phyloP scores from a whole-genome alignment of 2,329 filamentous ascomycete genomes.

The Ophiocordyceps camponoti-saundersi region DNA sequence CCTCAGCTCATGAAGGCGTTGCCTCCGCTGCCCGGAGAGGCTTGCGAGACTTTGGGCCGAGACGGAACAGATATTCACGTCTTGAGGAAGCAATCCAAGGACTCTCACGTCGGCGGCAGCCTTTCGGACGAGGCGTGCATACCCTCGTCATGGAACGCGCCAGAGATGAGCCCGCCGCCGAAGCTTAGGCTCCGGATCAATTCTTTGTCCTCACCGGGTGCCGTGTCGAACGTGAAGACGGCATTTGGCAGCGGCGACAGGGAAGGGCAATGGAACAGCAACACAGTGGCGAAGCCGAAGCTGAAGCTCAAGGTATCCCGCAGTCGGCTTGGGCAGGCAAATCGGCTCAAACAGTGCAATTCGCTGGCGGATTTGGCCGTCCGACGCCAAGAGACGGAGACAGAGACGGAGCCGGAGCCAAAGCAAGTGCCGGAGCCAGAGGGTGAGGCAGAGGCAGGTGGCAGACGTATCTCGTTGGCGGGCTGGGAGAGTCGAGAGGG shows the following conservation, averaged over 20 bases:
- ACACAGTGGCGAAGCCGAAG: conserved; percentile 8
- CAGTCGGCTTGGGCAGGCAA: conserved; percentile 9
- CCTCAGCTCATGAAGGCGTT: conserved; percentile 35
- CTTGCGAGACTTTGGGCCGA: conserved; percentile 1
- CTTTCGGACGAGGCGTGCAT: neutral
- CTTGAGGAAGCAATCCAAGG: neutral
- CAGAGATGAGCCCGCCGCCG: conserved; percentile 4
- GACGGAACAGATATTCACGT: neutral
- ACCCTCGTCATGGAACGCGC: neutral
- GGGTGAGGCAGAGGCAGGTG: neutral
- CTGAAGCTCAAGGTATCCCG: conserved; percentile 17
- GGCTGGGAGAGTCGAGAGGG: conserved; percentile 3
- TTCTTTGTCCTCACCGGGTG: conserved; percentile 5
- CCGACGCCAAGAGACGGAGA: neutral
- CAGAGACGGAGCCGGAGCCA: neutral
- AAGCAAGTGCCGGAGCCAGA: too few relatives aligned
- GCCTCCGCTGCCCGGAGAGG: conserved; percentile 24
- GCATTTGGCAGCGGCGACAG: neutral
- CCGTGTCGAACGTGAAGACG: neutral
- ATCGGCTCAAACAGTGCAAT: conserved; percentile 14
- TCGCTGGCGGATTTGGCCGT: conserved; percentile 13
- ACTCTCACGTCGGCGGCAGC: neutral
- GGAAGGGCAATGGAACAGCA: conserved; percentile 1
- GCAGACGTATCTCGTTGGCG: neutral
- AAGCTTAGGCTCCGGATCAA: conserved; percentile 14